phyloP scores from a whole-genome alignment of 192 early-diverging fungal species.

The Kickxella alabastrina region DNA sequence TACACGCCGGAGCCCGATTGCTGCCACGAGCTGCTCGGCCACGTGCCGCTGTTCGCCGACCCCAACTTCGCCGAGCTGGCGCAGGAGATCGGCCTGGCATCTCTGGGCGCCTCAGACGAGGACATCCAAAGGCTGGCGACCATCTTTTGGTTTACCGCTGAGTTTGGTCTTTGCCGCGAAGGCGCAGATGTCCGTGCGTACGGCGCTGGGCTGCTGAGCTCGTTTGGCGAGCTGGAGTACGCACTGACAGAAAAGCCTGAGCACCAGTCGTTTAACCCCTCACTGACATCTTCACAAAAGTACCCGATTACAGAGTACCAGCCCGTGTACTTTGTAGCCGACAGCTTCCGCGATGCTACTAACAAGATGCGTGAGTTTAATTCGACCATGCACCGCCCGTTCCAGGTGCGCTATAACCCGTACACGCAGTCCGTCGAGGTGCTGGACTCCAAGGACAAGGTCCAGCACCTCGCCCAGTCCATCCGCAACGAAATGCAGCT shows the following conservation, averaged over 20 bases:
- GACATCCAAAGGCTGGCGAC: slow-evolving; percentile 89
- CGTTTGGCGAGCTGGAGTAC: slow-evolving; percentile 95
- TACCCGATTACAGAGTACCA: slow-evolving; percentile 93
- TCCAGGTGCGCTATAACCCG: slow-evolving; percentile 88
- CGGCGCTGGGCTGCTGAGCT: slow-evolving; percentile 88
- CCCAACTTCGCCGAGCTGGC: slow-evolving; percentile 91
- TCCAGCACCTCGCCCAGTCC: slow-evolving; percentile 70
- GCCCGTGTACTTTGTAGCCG: slow-evolving; percentile 91
- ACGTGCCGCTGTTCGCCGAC: slow-evolving; percentile 75
- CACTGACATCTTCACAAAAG: slow-evolving; percentile 63
- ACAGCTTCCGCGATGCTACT: slow-evolving; percentile 91
- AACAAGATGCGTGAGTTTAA: slow-evolving; percentile 85
- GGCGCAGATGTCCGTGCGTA: slow-evolving; percentile 73
- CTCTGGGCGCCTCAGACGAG: slow-evolving; percentile 85
- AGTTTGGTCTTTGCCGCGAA: slow-evolving; percentile 86
- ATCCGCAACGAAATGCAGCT: slow-evolving; percentile 77
- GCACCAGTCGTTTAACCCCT: slow-evolving; percentile 80
- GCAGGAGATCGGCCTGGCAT: slow-evolving; percentile 92
- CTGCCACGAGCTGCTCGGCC: slow-evolving; percentile 95
- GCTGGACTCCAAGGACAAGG: slow-evolving; percentile 83
- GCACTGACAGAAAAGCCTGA: slow-evolving; percentile 76
- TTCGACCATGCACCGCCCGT: slow-evolving; percentile 71
- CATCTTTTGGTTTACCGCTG: slow-evolving; percentile 90
- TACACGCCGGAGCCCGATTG: slow-evolving; percentile 95
- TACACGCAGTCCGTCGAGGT: slow-evolving; percentile 89